These are phyloP conservation scores for Neurospora tetrasperma DNA, from an alignment of 495 filamentous ascomycete genomes.

Conservation along the genomic window DNA sequence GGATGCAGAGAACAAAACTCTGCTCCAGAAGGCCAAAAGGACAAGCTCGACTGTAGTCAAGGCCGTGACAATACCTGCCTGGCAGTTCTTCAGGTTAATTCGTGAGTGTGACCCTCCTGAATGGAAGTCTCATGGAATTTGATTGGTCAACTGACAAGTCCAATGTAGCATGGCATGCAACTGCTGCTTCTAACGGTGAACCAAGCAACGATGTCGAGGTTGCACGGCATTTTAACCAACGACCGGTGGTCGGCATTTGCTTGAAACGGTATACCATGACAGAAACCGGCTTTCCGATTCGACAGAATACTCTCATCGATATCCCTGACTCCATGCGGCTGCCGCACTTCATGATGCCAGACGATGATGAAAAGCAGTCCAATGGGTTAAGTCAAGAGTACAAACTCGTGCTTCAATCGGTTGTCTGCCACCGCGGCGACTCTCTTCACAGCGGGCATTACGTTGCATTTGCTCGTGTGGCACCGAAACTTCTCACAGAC, in stretches of 20 bases:
- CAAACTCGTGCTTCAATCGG: constrained; percentile 78
- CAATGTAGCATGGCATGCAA: constrained; percentile 61
- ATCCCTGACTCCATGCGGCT: constrained; percentile 83
- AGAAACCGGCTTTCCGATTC: constrained; percentile 52
- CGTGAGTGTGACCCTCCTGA: constrained; percentile 40
- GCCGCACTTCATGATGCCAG: constrained; percentile 82
- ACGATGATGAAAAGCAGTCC: constrained; percentile 55
- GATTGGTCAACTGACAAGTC: constrained; percentile 33
- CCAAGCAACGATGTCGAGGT: constrained; percentile 38
- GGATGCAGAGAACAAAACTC: constrained; percentile 27
- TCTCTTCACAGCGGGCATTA: constrained; percentile 92
- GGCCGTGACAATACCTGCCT: constrained; percentile 90
- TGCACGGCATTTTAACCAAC: constrained; percentile 39
- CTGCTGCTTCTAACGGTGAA: constrained; percentile 23
- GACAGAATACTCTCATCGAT: constrained; percentile 74
- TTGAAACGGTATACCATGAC: constrained; percentile 81
- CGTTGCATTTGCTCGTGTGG: constrained; percentile 66
- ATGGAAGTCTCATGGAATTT: background rate
- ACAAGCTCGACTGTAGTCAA: constrained; percentile 50
- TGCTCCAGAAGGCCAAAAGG: constrained; percentile 29
- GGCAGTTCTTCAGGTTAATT: constrained; percentile 92
- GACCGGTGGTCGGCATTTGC: constrained; percentile 83
- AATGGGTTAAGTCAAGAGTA: constrained; percentile 51
- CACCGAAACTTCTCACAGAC: constrained; percentile 42
- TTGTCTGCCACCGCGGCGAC: constrained; percentile 83